Conservation (phyloP, 352 stramenopile genomes). For the Phytophthora sansomeana region DNA sequence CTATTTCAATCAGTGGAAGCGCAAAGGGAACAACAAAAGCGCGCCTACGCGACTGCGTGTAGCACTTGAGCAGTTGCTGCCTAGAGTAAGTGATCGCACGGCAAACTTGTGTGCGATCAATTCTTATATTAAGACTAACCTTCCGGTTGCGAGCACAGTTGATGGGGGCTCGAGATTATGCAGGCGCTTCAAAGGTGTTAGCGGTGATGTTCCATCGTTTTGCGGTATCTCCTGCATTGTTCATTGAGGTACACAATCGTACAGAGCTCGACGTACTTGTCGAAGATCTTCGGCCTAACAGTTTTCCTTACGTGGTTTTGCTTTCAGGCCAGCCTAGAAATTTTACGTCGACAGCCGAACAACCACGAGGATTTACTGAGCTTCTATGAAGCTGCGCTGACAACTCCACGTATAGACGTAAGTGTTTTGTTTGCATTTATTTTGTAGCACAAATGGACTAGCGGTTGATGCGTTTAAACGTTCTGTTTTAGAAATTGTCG, state of each 20-base stretch:
- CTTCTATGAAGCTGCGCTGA: constrained; percentile 64
- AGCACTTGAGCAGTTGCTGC: constrained; percentile 59
- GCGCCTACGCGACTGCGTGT: constrained; percentile 46
- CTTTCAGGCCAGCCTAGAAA: constrained; percentile 77
- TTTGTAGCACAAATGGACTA: not conserved
- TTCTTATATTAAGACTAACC: not conserved
- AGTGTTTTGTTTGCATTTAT: constrained; percentile 8
- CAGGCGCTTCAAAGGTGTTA: constrained; percentile 69
- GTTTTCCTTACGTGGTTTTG: constrained; percentile 9
- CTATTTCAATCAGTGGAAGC: constrained; percentile 72
- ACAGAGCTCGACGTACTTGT: not conserved
- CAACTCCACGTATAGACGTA: constrained; percentile 61
- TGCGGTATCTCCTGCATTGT: constrained; percentile 57
- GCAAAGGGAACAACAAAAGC: constrained; percentile 28
- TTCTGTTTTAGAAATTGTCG: constrained; percentile 54
- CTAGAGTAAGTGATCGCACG: constrained; percentile 39
- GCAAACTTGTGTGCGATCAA: not conserved
- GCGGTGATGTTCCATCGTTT: constrained; percentile 78
- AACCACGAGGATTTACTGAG: constrained; percentile 57
- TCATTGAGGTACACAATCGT: constrained; percentile 57
- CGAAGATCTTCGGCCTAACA: not conserved
- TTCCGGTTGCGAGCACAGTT: constrained; percentile 44
- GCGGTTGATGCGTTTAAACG: not conserved
- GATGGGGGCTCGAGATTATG: constrained; percentile 74
- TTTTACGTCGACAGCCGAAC: constrained; percentile 65